A percentile compares a stretch with the other conserved stretches of the same genome.
Conservation (phyloP, 1,139 yeast species). For the Yamadazyma mexicana region DNA sequence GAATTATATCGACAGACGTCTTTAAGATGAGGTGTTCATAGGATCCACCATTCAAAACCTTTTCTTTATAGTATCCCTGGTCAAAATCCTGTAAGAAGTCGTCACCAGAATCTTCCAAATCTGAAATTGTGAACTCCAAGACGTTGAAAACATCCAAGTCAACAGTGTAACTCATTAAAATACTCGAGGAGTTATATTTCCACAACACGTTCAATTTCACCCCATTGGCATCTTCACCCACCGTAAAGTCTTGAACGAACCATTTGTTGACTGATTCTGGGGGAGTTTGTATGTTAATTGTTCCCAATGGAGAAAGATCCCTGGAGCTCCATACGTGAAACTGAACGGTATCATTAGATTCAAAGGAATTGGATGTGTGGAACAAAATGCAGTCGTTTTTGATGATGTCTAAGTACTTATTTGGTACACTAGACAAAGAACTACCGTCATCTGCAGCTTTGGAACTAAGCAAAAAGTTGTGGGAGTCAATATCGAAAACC, state of each 20-base stretch:
- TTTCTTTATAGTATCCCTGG: conserved; percentile 38
- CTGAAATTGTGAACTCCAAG: conserved; percentile 8
- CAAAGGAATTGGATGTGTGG: conserved; percentile 13
- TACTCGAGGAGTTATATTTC: conserved; percentile 64
- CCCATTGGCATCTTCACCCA: conserved; percentile 23
- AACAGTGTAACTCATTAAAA: conserved; percentile 28
- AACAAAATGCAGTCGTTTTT: conserved; percentile 13
- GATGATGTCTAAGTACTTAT: conserved; percentile 27
- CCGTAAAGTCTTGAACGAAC: conserved; percentile 44
- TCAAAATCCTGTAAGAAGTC: conserved; percentile 28
- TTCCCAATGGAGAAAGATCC: conserved; percentile 20
- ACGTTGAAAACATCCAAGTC: conserved; percentile 20
- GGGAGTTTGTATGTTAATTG: conserved; percentile 25
- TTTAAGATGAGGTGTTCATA: conserved; percentile 45
- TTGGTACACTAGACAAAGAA: conserved; percentile 28
- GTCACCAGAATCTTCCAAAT: conserved; percentile 11
- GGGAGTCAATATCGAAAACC: conserved; percentile 54
- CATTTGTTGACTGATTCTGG: conserved; percentile 37
- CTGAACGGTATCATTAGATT: conserved; percentile 18
- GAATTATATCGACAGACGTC: conserved; percentile 38
- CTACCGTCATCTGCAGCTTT: conserved; percentile 13
- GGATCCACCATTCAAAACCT: conserved; percentile 48
- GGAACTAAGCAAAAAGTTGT: conserved; percentile 15
- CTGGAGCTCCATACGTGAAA: conserved; percentile 26
- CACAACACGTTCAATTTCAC: conserved; percentile 44